Conservation (phyloP, 192 early-diverging fungal genomes). For the Podila minutissima region DNA sequence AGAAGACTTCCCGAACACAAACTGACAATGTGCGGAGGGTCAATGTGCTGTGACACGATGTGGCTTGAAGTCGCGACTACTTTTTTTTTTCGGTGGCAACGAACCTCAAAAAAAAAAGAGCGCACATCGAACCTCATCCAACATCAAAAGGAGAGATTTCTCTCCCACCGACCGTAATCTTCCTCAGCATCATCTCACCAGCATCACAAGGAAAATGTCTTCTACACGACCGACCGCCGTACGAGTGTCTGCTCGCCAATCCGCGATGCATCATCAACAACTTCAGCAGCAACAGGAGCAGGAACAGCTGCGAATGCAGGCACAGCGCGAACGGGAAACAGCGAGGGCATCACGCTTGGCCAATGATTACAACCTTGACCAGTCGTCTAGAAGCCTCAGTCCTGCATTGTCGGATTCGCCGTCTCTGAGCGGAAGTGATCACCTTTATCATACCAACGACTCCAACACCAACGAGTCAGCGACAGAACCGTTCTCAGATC, state of each 20-base stretch:
- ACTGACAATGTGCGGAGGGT: too few relatives aligned
- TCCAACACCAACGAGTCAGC: neutral
- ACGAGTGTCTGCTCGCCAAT: constrained; percentile 1
- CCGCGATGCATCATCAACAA: neutral
- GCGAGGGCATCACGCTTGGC: neutral
- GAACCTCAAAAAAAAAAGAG: too few relatives aligned
- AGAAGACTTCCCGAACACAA: too few relatives aligned
- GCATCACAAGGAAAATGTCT: neutral
- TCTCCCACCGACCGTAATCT: neutral
- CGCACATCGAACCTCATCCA: neutral
- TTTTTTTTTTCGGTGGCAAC: too few relatives aligned
- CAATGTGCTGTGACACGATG: too few relatives aligned
- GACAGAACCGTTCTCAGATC: neutral
- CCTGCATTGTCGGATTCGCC: neutral
- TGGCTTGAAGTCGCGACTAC: too few relatives aligned
- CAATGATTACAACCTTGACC: neutral
- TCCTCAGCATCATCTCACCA: neutral
- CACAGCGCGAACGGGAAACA: neutral
- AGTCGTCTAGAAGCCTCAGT: neutral
- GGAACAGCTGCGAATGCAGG: neutral
- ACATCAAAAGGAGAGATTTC: neutral
- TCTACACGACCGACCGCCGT: neutral
- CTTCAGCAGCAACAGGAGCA: neutral
- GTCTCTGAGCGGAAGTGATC: neutral
- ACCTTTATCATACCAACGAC: neutral